phyloP scores from a whole-genome alignment of 177 flowering plant genomes.

The Tripterygium wilfordii region DNA sequence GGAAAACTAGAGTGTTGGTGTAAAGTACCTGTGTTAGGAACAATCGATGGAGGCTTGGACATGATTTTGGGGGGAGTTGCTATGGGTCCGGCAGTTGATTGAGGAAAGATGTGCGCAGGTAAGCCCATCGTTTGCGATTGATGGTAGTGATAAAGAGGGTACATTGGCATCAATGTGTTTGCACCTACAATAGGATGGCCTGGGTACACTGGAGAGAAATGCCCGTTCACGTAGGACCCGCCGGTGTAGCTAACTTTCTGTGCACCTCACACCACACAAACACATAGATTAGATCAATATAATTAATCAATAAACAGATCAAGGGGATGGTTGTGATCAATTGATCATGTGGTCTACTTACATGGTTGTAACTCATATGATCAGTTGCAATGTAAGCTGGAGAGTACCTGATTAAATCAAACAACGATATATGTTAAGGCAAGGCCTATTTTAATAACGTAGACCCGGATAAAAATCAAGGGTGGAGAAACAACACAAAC shows the following conservation, averaged over 20 bases:
- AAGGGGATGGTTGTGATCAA: too few species aligned
- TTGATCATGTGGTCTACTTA: too few species aligned
- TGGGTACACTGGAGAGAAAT: slow-evolving; percentile 52
- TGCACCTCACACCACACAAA: too few species aligned
- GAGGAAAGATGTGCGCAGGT: slow-evolving; percentile 54
- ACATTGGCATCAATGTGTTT: slow-evolving; percentile 63
- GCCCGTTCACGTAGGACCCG: slow-evolving; percentile 68
- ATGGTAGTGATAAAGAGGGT: slow-evolving; percentile 60
- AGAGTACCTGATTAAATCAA: slow-evolving; percentile 65
- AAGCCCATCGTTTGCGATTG: slow-evolving; percentile 75
- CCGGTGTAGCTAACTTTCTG: slow-evolving; percentile 68
- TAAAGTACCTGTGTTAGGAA: slow-evolving; percentile 60
- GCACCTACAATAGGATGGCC: slow-evolving; percentile 50
- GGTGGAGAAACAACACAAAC: too few species aligned
- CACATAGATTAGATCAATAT: too few species aligned
- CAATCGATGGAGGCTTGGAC: slow-evolving; percentile 56
- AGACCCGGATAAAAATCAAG: too few species aligned
- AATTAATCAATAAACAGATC: too few species aligned
- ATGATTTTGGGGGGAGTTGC: slow-evolving; percentile 43
- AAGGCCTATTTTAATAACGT: too few species aligned
- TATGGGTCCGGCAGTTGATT: slow-evolving; percentile 45
- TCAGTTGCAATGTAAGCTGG: slow-evolving; percentile 62
- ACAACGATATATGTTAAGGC: too few species aligned
- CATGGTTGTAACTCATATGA: slow-evolving; percentile 58
- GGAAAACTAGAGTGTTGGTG: too few species aligned